phyloP scores from a whole-genome alignment of 257 asterid species.

The Parsonsia alboflavescens region DNA sequence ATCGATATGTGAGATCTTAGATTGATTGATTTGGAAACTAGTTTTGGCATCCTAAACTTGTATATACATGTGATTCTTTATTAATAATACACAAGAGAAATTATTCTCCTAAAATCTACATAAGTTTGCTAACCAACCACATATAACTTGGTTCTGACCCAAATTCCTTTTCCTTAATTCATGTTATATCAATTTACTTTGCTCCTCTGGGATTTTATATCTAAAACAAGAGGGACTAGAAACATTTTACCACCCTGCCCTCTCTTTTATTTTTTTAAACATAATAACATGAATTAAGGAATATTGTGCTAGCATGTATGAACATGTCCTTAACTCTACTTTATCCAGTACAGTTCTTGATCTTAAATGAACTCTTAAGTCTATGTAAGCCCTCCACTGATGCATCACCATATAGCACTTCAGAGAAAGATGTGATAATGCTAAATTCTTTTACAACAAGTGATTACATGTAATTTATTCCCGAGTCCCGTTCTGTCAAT shows the following conservation, averaged over 20 bases:
- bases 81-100: too few species aligned
- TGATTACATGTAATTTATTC: not conserved
- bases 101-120: not conserved
- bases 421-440: not conserved
- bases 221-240: not conserved
- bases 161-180: not conserved
- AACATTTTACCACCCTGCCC: not conserved
- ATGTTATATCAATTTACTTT: not conserved
- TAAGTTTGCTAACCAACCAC: not conserved
- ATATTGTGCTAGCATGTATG: not conserved
- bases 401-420: not conserved
- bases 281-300: not conserved
- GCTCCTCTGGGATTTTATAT: not conserved
- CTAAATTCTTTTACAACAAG: not conserved
- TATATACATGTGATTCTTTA: too few species aligned
- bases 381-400: not conserved
- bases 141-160: not conserved
- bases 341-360: not conserved
- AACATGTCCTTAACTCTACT: not conserved
- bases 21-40: too few species aligned
- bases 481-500: not conserved
- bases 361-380: not conserved
- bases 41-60: too few species aligned
- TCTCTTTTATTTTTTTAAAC: not conserved
- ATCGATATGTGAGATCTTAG: too few species aligned